Evolutionary conservation across 2,329 filamentous ascomycete species (phyloP).

Genomic region (Alternaria alternata): DNA sequence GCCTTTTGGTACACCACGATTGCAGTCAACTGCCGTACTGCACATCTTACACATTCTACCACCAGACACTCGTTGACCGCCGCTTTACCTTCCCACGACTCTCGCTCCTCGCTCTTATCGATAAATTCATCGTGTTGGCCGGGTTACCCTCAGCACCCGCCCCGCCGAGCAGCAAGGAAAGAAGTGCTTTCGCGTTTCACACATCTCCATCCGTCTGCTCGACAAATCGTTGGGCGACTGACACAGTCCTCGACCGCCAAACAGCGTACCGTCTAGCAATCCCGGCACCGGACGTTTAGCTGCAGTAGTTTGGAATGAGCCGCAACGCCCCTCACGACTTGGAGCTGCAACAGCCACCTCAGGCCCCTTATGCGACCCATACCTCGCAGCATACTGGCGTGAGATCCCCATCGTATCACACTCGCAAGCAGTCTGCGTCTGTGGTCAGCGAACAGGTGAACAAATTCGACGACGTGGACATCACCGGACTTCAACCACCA

Average conservation of each 20-base stretch:
- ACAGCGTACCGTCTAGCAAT: constrained; percentile 12
- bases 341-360: constrained; percentile 29
- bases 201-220: constrained; percentile 28
- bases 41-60: constrained; percentile 17
- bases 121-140: constrained; percentile 22
- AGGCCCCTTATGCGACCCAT: constrained; percentile 42
- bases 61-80: constrained; percentile 21
- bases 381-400: constrained; percentile 37
- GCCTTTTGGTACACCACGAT: constrained; percentile 10
- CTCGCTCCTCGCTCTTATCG: constrained; percentile 24
- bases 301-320: constrained; percentile 34
- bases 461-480: constrained; percentile 47
- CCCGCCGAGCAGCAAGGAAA: constrained; percentile 14
- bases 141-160: constrained; percentile 20
- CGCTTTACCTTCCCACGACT: constrained; percentile 17
- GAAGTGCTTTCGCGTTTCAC: constrained; percentile 39
- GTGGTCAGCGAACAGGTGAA: constrained; percentile 26
- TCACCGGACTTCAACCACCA: constrained; percentile 39
- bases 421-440: constrained; percentile 36
- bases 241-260: constrained; percentile 32
- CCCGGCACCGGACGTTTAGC: constrained; percentile 13
- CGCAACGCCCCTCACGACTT: constrained; percentile 26
- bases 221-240: constrained; percentile 27
- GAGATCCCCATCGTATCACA: constrained; percentile 24
- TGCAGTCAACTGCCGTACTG: constrained; percentile 24